These are phyloP conservation scores for Monilinia laxa DNA, from an alignment of 2,329 filamentous ascomycete species.

Conservation along the genomic window DNA sequence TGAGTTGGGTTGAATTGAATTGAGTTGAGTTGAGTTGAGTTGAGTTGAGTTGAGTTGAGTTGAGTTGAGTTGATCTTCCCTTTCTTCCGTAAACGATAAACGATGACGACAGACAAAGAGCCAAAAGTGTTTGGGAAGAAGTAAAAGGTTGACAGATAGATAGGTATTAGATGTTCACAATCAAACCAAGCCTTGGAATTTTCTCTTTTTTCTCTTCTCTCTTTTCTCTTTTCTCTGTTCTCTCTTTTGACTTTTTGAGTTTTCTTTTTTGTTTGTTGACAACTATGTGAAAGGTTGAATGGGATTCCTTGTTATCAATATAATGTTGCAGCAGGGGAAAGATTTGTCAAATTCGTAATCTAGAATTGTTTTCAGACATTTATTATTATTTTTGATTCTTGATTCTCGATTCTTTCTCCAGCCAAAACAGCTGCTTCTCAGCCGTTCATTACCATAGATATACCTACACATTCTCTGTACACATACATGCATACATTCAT, in stretches of 20 bases:
- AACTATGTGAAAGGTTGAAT: not conserved
- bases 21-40: not conserved
- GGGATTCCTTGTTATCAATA: slow-evolving; percentile 9
- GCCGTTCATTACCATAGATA: not conserved
- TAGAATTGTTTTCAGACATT: slow-evolving; percentile 15
- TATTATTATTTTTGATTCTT: not conserved
- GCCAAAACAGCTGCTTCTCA: no score
- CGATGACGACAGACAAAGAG: slow-evolving; percentile 21
- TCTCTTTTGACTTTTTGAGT: no score
- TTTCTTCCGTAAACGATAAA: not conserved
- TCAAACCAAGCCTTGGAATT: not conserved
- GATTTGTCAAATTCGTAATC: no score
- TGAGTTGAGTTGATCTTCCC: not conserved
- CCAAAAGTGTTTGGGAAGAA: not conserved
- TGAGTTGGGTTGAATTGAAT: no score
- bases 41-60: not conserved
- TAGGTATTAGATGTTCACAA: not conserved
- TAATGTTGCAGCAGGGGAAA: no score
- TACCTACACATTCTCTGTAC: no score
- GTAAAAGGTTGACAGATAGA: not conserved
- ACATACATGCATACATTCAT: not conserved
- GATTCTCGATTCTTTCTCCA: no score
- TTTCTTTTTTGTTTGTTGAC: not conserved
- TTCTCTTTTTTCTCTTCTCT: no score
- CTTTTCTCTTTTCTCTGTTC: no score